Percentiles rank a stretch among this genome's conserved stretches.
Evolutionary conservation across 768 basidiomycete genomes (phyloP).

Genomic region (Suillus bovinus): DNA sequence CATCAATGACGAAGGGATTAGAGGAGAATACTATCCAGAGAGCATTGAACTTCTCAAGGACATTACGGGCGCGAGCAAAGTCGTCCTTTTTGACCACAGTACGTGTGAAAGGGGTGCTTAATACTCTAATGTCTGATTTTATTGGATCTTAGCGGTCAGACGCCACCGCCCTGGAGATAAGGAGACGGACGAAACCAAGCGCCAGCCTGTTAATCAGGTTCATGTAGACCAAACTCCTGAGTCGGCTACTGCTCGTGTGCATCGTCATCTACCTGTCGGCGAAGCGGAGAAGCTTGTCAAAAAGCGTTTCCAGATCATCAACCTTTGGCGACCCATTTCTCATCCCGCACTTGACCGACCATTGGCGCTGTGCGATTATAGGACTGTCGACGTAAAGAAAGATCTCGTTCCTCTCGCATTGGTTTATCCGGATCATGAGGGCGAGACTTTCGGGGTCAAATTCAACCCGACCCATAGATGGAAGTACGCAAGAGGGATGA

Average conservation of each 20-base stretch:
- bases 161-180: slow-evolving; percentile 39
- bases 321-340: slow-evolving; percentile 59
- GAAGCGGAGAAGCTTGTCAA: slow-evolving; percentile 46
- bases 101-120: slow-evolving; percentile 17
- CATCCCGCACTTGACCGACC: slow-evolving; percentile 52
- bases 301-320: slow-evolving; percentile 58
- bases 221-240: slow-evolving; percentile 56
- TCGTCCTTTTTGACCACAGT: slow-evolving; percentile 71
- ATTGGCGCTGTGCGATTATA: slow-evolving; percentile 51
- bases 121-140: slow-evolving; percentile 1
- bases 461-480: slow-evolving; percentile 50
- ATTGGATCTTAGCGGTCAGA: slow-evolving; percentile 41
- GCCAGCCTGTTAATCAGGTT: slow-evolving; percentile 41
- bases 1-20: slow-evolving; percentile 50
- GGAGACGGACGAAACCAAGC: slow-evolving; percentile 37
- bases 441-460: slow-evolving; percentile 50
- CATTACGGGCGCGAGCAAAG: slow-evolving; percentile 57
- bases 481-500: slow-evolving; percentile 50
- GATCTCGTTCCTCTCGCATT: slow-evolving; percentile 48
- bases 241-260: slow-evolving; percentile 47
- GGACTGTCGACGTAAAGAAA: slow-evolving; percentile 40
- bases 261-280: slow-evolving; percentile 47
- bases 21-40: slow-evolving; percentile 61
- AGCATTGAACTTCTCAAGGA: slow-evolving; percentile 57
- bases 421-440: slow-evolving; percentile 49